Conservation (phyloP, 192 early-diverging fungal genomes). For the Rhizophagus prolifer region DNA sequence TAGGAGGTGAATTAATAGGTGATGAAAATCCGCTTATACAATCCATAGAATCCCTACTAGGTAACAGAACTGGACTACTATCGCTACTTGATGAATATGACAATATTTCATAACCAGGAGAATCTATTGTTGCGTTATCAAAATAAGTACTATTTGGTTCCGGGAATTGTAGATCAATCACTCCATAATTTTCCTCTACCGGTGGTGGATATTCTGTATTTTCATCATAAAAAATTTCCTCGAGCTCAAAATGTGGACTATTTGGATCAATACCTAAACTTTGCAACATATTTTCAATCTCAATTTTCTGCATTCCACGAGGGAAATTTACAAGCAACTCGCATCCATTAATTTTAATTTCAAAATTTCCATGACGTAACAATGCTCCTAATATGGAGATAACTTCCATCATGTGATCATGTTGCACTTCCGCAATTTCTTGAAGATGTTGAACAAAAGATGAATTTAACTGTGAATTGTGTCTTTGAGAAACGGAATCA, state of each 20-base stretch:
- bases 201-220: background rate
- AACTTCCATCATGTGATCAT: slow-evolving; percentile 15
- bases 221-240: background rate
- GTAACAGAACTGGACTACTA: background rate
- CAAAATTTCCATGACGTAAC: background rate
- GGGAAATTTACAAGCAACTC: slow-evolving; percentile 13
- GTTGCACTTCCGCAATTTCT: slow-evolving; percentile 4
- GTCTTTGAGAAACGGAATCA: background rate
- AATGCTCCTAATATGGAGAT: background rate
- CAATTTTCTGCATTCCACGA: background rate
- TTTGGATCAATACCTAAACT: background rate
- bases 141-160: background rate
- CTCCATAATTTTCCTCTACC: background rate
- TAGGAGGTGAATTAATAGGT: background rate
- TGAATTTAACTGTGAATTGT: background rate
- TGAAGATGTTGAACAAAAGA: background rate
- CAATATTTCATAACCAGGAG: background rate
- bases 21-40: background rate
- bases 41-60: background rate
- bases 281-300: background rate
- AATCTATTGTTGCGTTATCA: background rate
- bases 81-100: background rate
- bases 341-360: background rate
- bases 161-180: background rate
- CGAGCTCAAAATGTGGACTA: slow-evolving; percentile 9